phyloP scores from a whole-genome alignment of 1,284 basidiomycete species.

The Sanghuangporus baumii region DNA sequence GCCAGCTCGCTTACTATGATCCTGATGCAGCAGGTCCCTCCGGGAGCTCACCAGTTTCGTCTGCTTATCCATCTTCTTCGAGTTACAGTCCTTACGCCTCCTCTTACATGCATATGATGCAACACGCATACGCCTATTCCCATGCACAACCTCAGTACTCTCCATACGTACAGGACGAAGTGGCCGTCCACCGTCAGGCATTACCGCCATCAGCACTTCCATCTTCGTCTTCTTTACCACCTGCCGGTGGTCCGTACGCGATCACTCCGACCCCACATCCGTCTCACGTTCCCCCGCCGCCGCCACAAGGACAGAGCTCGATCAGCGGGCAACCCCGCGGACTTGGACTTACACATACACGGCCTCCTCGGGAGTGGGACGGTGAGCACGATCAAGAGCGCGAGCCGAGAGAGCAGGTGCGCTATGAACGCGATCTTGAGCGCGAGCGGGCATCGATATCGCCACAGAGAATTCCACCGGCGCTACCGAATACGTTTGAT shows the following conservation, averaged over 20 bases:
- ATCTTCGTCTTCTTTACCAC: neutral
- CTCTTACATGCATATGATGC: neutral
- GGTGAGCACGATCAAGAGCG: neutral
- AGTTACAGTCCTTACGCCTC: neutral
- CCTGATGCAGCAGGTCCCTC: slow-evolving; percentile 10
- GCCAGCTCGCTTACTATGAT: slow-evolving; percentile 3
- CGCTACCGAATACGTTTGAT: slow-evolving; percentile 11
- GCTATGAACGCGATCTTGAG: neutral
- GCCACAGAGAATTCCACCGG: neutral
- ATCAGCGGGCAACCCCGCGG: neutral
- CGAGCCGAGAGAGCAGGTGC: neutral
- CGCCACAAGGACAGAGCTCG: neutral
- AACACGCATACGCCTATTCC: neutral
- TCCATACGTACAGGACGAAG: neutral
- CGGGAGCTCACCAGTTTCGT: neutral
- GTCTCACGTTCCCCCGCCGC: neutral
- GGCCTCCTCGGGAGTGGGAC: neutral
- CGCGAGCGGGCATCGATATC: neutral
- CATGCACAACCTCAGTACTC: neutral
- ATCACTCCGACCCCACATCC: neutral
- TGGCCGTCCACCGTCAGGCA: neutral
- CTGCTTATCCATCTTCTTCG: neutral
- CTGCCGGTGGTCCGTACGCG: neutral
- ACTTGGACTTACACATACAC: neutral
- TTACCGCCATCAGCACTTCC: neutral